phyloP scores from a whole-genome alignment of 2,329 filamentous ascomycete species.

The Fusarium bulbicola region DNA sequence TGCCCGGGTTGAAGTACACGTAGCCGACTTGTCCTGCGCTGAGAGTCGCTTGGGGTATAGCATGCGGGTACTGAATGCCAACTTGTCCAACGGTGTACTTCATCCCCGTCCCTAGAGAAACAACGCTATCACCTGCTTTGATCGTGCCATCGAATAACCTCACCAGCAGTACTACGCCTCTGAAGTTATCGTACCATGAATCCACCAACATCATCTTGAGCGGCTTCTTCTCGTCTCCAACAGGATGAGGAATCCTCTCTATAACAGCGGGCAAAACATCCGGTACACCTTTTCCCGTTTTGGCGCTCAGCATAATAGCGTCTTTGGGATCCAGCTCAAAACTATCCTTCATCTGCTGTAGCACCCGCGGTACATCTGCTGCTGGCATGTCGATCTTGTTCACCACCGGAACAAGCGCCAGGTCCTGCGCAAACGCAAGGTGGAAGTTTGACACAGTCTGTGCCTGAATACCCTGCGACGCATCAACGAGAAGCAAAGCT shows the following conservation, averaged over 20 bases:
- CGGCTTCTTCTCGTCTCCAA: slow-evolving; percentile 76
- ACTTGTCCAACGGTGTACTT: slow-evolving; percentile 97
- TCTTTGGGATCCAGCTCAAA: slow-evolving; percentile 87
- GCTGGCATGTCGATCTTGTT: slow-evolving; percentile 97
- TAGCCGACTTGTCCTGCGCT: slow-evolving; percentile 96
- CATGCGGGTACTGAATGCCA: slow-evolving; percentile 92
- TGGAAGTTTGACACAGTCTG: slow-evolving; percentile 99
- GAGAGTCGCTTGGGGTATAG: slow-evolving; percentile 80
- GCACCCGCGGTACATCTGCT: slow-evolving; percentile 84
- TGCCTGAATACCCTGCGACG: slow-evolving; percentile 94
- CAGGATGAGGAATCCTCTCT: slow-evolving; percentile 81
- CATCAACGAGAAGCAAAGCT: slow-evolving; percentile 91
- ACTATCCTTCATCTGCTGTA: slow-evolving; percentile 84
- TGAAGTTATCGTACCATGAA: slow-evolving; percentile 98
- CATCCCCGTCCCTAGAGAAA: slow-evolving; percentile 86
- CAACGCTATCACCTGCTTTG: slow-evolving; percentile 82
- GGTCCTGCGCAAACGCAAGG: slow-evolving; percentile 89
- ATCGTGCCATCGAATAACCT: slow-evolving; percentile 90
- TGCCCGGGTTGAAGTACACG: slow-evolving; percentile 96
- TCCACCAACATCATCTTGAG: slow-evolving; percentile 90
- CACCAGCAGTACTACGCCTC: slow-evolving; percentile 90
- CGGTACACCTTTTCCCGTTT: slow-evolving; percentile 89
- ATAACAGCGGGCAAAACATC: slow-evolving; percentile 87
- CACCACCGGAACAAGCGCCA: slow-evolving; percentile 87
- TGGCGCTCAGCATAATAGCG: slow-evolving; percentile 81